Percentiles rank a stretch among this genome's conserved stretches.
These are phyloP conservation scores for Talaromyces wortmannii DNA, from an alignment of 495 filamentous ascomycete species.

Conservation along the genomic window DNA sequence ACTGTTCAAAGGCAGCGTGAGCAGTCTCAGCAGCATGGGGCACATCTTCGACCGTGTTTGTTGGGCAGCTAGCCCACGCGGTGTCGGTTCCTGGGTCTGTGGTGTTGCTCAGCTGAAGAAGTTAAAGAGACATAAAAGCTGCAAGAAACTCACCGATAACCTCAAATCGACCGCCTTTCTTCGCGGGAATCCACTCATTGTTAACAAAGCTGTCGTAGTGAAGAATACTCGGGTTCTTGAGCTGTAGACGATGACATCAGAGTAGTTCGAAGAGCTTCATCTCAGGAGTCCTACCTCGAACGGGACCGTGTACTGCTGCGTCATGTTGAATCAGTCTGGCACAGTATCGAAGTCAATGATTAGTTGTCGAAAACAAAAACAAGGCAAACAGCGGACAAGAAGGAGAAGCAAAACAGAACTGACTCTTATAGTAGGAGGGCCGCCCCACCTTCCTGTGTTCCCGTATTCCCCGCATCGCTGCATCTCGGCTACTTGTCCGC, in stretches of 20 bases:
- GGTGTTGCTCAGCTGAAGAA: slow-evolving; percentile 1
- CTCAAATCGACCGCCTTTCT: slow-evolving; percentile 59
- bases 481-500: no score
- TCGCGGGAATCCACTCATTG: slow-evolving; percentile 56
- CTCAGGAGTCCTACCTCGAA: no score
- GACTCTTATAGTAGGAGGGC: no score
- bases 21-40: slow-evolving; percentile 51
- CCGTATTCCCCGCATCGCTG: no score
- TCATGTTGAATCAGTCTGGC: no score
- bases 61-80: slow-evolving; percentile 58
- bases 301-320: no score
- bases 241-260: slow-evolving; percentile 18
- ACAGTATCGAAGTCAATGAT: no score
- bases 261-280: no score
- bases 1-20: slow-evolving; percentile 54
- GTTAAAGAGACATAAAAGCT: background rate
- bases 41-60: slow-evolving; percentile 54
- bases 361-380: no score
- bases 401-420: no score
- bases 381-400: no score
- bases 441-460: no score
- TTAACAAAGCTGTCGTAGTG: slow-evolving; percentile 53
- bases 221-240: slow-evolving; percentile 52
- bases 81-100: slow-evolving; percentile 59
- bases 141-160: slow-evolving; percentile 43